phyloP scores from a whole-genome alignment of 306 rosid species.

The Inga laurina region DNA sequence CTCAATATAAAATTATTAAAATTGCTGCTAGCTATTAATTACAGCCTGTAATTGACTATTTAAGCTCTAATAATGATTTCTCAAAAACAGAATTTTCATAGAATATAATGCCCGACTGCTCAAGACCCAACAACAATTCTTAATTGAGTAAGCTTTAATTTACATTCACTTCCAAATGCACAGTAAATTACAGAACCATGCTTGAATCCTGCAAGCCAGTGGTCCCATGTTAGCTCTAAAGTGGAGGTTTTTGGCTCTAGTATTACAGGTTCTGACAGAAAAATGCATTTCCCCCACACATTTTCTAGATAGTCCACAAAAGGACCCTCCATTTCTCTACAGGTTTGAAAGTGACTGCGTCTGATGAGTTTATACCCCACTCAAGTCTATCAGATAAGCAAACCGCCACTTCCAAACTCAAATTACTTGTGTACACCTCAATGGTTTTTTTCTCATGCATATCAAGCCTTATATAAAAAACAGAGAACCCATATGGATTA shows the following conservation, averaged over 20 bases:
- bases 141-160: not conserved
- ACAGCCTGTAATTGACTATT: too few relatives aligned
- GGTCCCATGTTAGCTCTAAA: constrained; percentile 23
- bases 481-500: too few relatives aligned
- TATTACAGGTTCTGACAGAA: constrained; percentile 1
- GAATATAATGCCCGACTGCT: not conserved
- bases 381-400: not conserved
- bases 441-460: too few relatives aligned
- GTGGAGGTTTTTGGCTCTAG: not conserved
- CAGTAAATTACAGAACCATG: too few relatives aligned
- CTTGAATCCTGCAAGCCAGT: not conserved
- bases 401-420: too few relatives aligned
- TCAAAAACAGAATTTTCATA: too few relatives aligned
- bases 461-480: too few relatives aligned
- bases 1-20: too few relatives aligned
- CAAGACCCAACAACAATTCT: not conserved
- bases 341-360: not conserved
- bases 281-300: not conserved
- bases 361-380: not conserved
- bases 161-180: not conserved
- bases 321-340: constrained; percentile 21
- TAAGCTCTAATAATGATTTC: too few relatives aligned
- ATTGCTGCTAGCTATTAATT: too few relatives aligned
- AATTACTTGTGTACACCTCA: too few relatives aligned
- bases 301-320: not conserved